phyloP scores from a whole-genome alignment of 1,284 basidiomycete genomes.

The Sanguinoderma infundibulare region DNA sequence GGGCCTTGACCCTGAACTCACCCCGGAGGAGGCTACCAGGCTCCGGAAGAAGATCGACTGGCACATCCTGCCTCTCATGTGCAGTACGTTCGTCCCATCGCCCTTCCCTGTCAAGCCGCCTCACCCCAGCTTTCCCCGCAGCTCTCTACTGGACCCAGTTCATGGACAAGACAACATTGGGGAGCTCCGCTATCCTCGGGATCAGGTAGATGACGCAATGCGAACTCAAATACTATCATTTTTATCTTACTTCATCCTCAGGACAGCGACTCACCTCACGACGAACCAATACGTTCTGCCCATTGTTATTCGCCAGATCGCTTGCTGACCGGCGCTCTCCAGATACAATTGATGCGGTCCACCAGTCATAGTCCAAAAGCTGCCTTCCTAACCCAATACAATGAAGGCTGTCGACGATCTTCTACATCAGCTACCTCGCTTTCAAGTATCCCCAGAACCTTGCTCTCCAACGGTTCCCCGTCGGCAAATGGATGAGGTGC shows the following conservation, averaged over 20 bases:
- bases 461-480: conserved; percentile 74
- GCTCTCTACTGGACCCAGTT: conserved; percentile 71
- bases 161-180: conserved; percentile 78
- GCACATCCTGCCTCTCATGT: conserved; percentile 73
- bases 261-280: conserved; percentile 38
- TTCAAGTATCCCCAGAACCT: conserved; percentile 79
- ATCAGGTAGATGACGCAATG: conserved; percentile 46
- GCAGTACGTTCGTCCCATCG: conserved; percentile 46
- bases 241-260: conserved; percentile 24
- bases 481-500: conserved; percentile 82
- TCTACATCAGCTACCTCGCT: conserved; percentile 68
- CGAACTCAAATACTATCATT: not conserved
- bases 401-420: conserved; percentile 70
- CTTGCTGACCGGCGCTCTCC: not conserved
- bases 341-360: conserved; percentile 36
- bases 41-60: conserved; percentile 69
- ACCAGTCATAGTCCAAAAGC: too few species aligned
- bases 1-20: conserved; percentile 47
- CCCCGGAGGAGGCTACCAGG: conserved; percentile 52
- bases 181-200: conserved; percentile 67
- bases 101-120: not conserved
- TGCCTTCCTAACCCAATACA: not conserved
- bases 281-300: conserved; percentile 33
- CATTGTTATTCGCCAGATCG: not conserved
- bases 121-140: conserved; percentile 25